phyloP scores from a whole-genome alignment of 768 basidiomycete species.

The Trametes elegans region DNA sequence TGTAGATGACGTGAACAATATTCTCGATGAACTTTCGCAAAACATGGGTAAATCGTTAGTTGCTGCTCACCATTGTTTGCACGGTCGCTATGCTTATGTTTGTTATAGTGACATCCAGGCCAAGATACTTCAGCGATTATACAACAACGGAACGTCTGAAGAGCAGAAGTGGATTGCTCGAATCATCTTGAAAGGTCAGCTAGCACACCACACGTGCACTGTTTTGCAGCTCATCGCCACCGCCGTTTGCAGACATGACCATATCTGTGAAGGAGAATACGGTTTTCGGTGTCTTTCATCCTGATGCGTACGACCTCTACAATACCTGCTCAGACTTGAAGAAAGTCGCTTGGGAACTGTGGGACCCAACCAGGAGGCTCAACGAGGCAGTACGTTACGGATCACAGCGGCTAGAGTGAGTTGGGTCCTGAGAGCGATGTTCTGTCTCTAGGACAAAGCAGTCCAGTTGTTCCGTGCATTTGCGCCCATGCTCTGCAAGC shows the following conservation, averaged over 20 bases:
- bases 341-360: constrained; percentile 87
- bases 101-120: constrained; percentile 67
- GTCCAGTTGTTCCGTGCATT: constrained; percentile 85
- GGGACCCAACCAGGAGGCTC: constrained; percentile 68
- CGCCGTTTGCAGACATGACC: constrained; percentile 64
- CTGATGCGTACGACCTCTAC: constrained; percentile 90
- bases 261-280: constrained; percentile 95
- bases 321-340: constrained; percentile 97
- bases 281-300: constrained; percentile 88
- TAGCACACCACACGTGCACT: neutral
- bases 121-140: constrained; percentile 71
- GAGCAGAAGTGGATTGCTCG: constrained; percentile 97
- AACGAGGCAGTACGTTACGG: constrained; percentile 47
- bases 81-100: constrained; percentile 10
- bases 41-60: constrained; percentile 74
- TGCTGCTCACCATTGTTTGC: neutral
- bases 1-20: constrained; percentile 79
- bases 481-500: constrained; percentile 93
- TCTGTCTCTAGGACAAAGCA: constrained; percentile 65
- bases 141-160: constrained; percentile 75
- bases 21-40: constrained; percentile 75
- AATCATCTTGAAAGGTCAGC: constrained; percentile 87
- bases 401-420: neutral
- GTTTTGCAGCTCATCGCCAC: neutral
- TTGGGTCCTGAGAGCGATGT: neutral